Evolutionary conservation across 257 asterid genomes (phyloP).

Genomic region (Linaria vulgaris): DNA sequence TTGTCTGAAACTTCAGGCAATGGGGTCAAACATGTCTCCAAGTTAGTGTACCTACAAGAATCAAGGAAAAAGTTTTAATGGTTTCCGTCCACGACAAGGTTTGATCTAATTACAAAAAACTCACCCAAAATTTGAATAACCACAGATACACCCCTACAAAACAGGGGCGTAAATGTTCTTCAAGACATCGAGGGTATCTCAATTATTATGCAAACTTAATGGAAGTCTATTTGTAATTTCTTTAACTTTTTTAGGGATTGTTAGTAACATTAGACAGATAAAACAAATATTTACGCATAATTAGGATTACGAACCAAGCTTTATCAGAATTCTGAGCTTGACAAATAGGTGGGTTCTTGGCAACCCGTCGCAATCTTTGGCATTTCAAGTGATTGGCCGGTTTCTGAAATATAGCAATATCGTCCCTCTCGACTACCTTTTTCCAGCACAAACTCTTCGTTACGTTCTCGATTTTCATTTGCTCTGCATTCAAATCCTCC

Average conservation of each 20-base stretch:
- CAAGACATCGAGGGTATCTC: too few relatives aligned
- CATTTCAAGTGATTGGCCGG: constrained; percentile 77
- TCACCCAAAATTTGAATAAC: too few relatives aligned
- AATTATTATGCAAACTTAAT: too few relatives aligned
- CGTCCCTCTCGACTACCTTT: constrained; percentile 64
- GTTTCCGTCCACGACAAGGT: too few relatives aligned
- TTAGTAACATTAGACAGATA: too few relatives aligned
- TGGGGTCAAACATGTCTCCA: constrained; percentile 82
- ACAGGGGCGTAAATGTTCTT: too few relatives aligned
- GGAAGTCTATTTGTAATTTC: too few relatives aligned
- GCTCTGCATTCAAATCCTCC: constrained; percentile 61
- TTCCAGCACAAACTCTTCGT: constrained; percentile 89
- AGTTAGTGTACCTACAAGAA: constrained; percentile 66
- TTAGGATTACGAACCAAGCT: constrained; percentile 53
- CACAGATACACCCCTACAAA: too few relatives aligned
- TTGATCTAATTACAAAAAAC: too few relatives aligned
- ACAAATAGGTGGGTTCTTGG: constrained; percentile 68
- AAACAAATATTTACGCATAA: too few relatives aligned
- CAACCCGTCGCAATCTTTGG: constrained; percentile 50
- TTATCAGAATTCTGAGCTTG: constrained; percentile 61
- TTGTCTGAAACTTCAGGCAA: constrained; percentile 75
- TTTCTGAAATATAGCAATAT: constrained; percentile 80
- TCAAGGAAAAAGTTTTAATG: not conserved
- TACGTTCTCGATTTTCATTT: constrained; percentile 58
- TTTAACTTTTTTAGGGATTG: too few relatives aligned